Evolutionary conservation across 768 basidiomycete genomes (phyloP), one percentile per base, ranked within the genome.

Genomic region (Rhodotorula toruloides): DNA sequence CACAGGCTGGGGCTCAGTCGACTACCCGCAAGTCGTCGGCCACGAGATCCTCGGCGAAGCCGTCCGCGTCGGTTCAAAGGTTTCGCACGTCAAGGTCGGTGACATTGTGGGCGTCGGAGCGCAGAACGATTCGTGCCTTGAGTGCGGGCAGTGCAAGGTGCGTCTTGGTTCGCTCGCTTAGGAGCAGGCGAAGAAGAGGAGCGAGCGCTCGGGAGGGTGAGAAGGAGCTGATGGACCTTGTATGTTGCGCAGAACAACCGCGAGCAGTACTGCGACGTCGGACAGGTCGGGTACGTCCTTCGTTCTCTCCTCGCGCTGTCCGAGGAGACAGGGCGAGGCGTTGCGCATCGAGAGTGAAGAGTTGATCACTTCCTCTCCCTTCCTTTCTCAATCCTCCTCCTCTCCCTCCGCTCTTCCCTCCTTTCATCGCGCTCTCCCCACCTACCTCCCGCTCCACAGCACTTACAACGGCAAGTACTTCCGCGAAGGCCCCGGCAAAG

Each of bases 121-220:
- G 1, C 84, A 84, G 65, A 82, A 83, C 34, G 80, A 80, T 56
- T 81, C 82, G 22, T 86, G 85, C 78, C 52, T 57, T 34, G 48
- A 67, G 62, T 71, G 70, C 47, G 40, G 10, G 5, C 42, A 67
- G 42, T 71, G 70, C 70, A 61, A 74, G 59, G 32, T 80, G 58
- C 66, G 76, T 65, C 81, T n/a, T n/a, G n/a, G n/a, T n/a, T n/a
- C n/a, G n/a, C n/a, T n/a, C n/a, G n/a, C n/a, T n/a, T n/a, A n/a
- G n/a, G n/a, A n/a, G n/a, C n/a, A n/a, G n/a, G n/a, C n/a, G n/a
- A n/a, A n/a, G n/a, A n/a, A n/a, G n/a, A n/a, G n/a, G n/a, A n/a
- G 82, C 65, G 85, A 84, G 78, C 80, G 84, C 59, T 85, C n/a
- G n/a, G n/a, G n/a, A 85, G 68, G 85, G 84, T 72, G 76, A 76